Conservation (phyloP, 2,329 filamentous ascomycete genomes). For the Blumeria graminis region DNA sequence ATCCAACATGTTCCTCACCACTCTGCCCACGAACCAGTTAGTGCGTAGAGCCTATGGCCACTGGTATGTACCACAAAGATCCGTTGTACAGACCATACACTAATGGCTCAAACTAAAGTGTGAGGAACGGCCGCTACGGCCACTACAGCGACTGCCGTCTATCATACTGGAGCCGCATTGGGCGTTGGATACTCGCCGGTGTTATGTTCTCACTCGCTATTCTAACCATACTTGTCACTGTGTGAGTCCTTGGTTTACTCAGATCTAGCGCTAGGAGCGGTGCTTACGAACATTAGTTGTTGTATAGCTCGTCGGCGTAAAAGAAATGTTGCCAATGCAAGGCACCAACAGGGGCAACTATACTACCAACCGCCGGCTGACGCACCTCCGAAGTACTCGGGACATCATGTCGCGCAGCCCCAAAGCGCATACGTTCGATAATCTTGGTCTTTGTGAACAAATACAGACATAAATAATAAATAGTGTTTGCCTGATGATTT, state of each 20-base stretch:
- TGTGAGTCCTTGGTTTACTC: not conserved
- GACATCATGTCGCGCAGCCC: not conserved
- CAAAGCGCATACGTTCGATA: not conserved
- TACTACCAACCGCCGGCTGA: not conserved
- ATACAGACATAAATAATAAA: too few species aligned
- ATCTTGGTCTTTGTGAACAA: too few species aligned
- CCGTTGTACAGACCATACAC: not conserved
- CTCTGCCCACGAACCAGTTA: too few species aligned
- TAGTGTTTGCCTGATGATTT: too few species aligned
- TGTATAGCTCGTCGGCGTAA: not conserved
- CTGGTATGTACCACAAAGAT: not conserved
- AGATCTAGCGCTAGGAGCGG: not conserved
- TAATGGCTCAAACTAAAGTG: not conserved
- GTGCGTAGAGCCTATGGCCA: not conserved
- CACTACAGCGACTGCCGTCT: not conserved
- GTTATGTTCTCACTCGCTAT: not conserved
- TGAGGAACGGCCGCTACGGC: not conserved
- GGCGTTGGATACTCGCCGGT: not conserved
- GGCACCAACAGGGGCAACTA: not conserved
- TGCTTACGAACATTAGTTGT: not conserved
- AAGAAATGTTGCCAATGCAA: not conserved
- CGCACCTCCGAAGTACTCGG: not conserved
- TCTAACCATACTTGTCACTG: not conserved
- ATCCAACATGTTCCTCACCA: too few species aligned
- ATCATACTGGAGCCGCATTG: not conserved